These are phyloP conservation scores for Hura crepitans DNA, from an alignment of 441 rosid genomes.

Conservation along the genomic window DNA sequence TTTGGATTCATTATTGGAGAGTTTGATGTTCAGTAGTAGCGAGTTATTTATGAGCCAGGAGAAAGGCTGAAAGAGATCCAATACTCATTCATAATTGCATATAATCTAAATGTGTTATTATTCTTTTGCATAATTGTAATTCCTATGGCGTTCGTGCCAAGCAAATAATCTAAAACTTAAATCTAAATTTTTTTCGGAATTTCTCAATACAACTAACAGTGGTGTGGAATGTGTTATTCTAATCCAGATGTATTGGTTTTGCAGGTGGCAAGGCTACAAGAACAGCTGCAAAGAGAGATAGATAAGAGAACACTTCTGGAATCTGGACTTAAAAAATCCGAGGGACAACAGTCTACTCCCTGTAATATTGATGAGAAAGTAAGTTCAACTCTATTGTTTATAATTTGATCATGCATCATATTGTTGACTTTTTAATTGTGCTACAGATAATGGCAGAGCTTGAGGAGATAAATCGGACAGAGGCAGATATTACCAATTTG, in stretches of 20 bases:
- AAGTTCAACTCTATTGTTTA: constrained; percentile 25
- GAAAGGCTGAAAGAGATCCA: not conserved
- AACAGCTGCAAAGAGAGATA: constrained; percentile 73
- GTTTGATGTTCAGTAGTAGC: not conserved
- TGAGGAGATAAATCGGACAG: constrained; percentile 58
- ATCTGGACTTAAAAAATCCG: constrained; percentile 52
- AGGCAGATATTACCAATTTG: constrained; percentile 59
- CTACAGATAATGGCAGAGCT: constrained; percentile 58
- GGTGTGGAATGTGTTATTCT: not conserved
- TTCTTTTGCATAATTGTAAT: not conserved
- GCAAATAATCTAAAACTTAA: constrained; percentile 1
- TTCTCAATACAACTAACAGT: not conserved
- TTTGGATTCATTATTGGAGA: not conserved
- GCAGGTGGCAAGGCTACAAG: constrained; percentile 81
- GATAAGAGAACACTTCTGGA: constrained; percentile 59
- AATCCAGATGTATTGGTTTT: constrained; percentile 10
- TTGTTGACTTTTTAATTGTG: constrained; percentile 29
- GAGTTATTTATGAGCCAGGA: not conserved
- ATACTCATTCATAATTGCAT: not conserved
- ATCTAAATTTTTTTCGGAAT: not conserved
- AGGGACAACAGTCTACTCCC: constrained; percentile 37
- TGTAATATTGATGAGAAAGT: constrained; percentile 59
- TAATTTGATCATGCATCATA: constrained; percentile 22
- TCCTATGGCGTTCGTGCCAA: not conserved
- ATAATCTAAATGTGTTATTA: not conserved